Evolutionary conservation across 352 stramenopile genomes (phyloP).

Genomic region (Pythium plurisporium): DNA sequence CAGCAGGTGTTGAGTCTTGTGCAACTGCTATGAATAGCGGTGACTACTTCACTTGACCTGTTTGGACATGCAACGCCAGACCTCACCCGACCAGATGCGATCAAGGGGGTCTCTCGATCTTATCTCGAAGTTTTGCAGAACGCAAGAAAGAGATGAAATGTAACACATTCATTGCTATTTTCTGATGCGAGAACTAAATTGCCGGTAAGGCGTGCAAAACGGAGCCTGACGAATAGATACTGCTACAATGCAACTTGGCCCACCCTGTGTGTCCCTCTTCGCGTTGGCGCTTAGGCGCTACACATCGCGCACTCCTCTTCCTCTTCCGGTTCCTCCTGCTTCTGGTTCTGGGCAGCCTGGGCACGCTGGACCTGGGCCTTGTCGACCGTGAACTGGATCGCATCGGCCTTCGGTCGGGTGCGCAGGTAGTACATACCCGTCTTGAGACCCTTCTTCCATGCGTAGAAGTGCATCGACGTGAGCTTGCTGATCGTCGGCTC

Average conservation of each 20-base stretch:
- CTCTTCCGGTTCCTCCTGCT: constrained; percentile 33
- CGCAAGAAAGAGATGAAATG: too few relatives aligned
- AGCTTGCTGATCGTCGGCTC: constrained; percentile 97
- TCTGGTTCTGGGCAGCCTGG: constrained; percentile 18
- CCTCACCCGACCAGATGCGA: too few relatives aligned
- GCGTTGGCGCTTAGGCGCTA: constrained; percentile 46
- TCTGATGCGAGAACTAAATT: too few relatives aligned
- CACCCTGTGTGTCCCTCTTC: background rate
- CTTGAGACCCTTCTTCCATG: constrained; percentile 99
- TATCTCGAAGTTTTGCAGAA: too few relatives aligned
- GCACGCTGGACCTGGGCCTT: constrained; percentile 83
- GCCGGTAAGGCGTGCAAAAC: too few relatives aligned
- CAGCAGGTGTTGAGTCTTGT: too few relatives aligned
- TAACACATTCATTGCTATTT: too few relatives aligned
- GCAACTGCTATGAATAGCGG: too few relatives aligned
- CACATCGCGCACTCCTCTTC: constrained; percentile 81
- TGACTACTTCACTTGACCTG: too few relatives aligned
- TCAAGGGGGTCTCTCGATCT: too few relatives aligned
- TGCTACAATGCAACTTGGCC: background rate
- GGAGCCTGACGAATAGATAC: constrained; percentile 15
- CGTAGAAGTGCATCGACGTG: constrained; percentile 99
- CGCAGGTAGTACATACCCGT: constrained; percentile 99
- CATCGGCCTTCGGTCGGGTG: constrained; percentile 97
- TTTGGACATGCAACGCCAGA: too few relatives aligned
- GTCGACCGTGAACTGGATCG: constrained; percentile 99